Evolutionary conservation across 331 rosid genomes (phyloP), one percentile per base, ranked within the genome.

Genomic region (Arachis monticola): DNA sequence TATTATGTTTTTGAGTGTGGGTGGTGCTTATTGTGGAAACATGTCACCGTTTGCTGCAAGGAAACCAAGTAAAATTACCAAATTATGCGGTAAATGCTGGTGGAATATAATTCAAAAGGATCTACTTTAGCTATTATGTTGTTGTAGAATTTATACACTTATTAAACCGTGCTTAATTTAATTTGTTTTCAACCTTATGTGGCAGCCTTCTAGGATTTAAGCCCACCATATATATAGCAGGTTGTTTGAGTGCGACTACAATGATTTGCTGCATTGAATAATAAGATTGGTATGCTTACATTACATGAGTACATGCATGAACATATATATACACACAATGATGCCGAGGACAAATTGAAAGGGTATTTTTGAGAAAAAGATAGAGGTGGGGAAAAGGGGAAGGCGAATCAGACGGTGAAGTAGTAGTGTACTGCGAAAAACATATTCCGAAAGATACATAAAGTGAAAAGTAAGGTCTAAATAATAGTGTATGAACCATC

Each of bases 401-500:
- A 9, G 44, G 48, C 8, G 7, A 52, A 40, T 41, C 5, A 60
- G 32, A 68, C 0, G 73, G 2, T 35, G 41, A 72, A 59, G 59
- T 58, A 22, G 27, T 22, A 22, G 27, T 22, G 1, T 22, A 22
- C 27, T 57, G 60, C 40, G 32, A 10, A 59, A 38, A 62, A 35
- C 48, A 62, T 62, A 62, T 62, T 47, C 61, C 42, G 63, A 73
- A 73, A 35, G 59, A 53, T 4, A 13, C 59, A 53, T n/a, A 53
- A 53, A 53, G 59, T 17, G 27, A 57, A 44, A 31, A 10, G 71
- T 4, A 42, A 61, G 40, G 40, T 35, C 40, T 35, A 35, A 35
- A 35, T 35, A 35, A 35, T 35, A 35, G 40, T 35, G 56, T 55
- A 22, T 17, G 51, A 64, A 57, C 31, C 45, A 41, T 10, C 27